Conservation (phyloP, 441 rosid species). For the Adansonia madagascariensis region DNA sequence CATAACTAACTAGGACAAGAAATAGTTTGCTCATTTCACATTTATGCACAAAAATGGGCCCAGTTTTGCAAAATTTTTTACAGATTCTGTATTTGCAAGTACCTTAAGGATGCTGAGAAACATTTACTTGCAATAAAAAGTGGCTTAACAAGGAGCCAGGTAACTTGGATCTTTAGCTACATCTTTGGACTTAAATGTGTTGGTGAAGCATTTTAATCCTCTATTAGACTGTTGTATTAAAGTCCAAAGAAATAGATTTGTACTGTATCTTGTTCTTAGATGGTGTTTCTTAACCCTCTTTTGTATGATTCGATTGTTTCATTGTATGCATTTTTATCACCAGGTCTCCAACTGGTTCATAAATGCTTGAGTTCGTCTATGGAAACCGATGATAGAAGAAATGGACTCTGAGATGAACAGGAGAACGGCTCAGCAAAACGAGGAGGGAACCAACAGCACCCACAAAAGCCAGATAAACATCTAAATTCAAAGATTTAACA, state of each 20-base stretch:
- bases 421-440: conserved; percentile 40
- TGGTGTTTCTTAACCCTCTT: neutral
- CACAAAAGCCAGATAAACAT: conserved; percentile 38
- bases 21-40: neutral
- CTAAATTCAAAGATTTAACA: conserved; percentile 40
- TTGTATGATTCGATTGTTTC: neutral
- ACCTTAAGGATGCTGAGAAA: conserved; percentile 95
- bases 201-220: neutral
- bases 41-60: neutral
- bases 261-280: neutral
- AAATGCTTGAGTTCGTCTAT: conserved; percentile 86
- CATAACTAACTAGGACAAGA: neutral
- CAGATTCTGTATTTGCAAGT: conserved; percentile 43
- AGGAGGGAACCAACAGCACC: conserved; percentile 38
- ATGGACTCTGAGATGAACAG: conserved; percentile 83
- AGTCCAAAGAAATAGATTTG: neutral
- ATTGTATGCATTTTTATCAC: neutral
- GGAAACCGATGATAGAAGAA: conserved; percentile 97
- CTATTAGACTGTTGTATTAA: neutral
- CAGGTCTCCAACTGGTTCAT: conserved; percentile 96
- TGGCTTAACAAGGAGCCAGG: conserved; percentile 93
- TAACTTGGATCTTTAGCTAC: conserved; percentile 24
- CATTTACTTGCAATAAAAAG: conserved; percentile 86
- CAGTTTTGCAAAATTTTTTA: conserved; percentile 3
- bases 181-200: neutral